Evolutionary conservation across 208 protist genomes (phyloP).

Genomic region (Wallacemonas sp.): DNA sequence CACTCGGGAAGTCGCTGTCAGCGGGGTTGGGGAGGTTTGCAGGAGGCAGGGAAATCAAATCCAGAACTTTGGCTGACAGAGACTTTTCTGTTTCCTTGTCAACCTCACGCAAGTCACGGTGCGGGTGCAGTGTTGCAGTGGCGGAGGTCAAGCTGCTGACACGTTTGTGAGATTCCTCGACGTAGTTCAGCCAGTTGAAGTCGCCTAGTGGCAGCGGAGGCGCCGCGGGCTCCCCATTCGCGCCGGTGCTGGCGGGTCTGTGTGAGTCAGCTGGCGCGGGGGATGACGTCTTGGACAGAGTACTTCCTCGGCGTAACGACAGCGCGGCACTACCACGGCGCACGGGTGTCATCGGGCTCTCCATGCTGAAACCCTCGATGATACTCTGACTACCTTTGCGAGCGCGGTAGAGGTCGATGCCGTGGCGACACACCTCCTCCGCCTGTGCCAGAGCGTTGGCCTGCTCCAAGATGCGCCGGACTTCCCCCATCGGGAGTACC

Average conservation of each 20-base stretch:
- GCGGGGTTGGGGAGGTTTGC: slow-evolving; percentile 45
- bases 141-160: neutral
- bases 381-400: slow-evolving; percentile 64
- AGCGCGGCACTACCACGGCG: slow-evolving; percentile 12
- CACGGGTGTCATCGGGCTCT: slow-evolving; percentile 18
- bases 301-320: neutral
- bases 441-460: slow-evolving; percentile 63
- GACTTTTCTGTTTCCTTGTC: slow-evolving; percentile 79
- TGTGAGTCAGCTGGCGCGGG: neutral
- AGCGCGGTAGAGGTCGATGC: slow-evolving; percentile 68
- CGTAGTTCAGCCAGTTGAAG: slow-evolving; percentile 52
- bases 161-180: slow-evolving; percentile 19
- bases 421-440: slow-evolving; percentile 74
- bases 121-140: neutral
- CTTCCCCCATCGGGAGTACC: slow-evolving; percentile 44
- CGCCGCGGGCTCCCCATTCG: neutral
- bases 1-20: slow-evolving; percentile 78
- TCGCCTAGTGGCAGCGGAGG: slow-evolving; percentile 5
- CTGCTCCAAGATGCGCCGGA: slow-evolving; percentile 47
- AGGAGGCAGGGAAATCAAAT: slow-evolving; percentile 57
- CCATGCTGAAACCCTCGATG: slow-evolving; percentile 34
- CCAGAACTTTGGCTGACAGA: slow-evolving; percentile 52
- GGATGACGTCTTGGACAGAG: slow-evolving; percentile 15
- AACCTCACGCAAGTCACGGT: slow-evolving; percentile 42
- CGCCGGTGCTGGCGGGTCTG: neutral